Evolutionary conservation across 768 basidiomycete genomes (phyloP).

Genomic region (Steccherinum ochraceum): DNA sequence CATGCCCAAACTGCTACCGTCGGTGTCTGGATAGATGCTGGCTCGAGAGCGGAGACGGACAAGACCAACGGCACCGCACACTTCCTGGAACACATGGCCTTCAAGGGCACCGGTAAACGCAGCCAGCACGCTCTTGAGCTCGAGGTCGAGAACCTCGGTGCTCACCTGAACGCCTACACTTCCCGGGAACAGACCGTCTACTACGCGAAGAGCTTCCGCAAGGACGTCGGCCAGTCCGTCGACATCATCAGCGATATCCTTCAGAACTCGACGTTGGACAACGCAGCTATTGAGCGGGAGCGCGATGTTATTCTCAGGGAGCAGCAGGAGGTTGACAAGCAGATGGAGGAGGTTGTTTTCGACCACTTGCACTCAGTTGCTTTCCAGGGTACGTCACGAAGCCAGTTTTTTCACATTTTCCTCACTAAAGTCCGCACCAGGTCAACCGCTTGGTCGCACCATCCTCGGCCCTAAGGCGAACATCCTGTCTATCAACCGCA

Average conservation of each 20-base stretch:
- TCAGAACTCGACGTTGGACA: constrained; percentile 93
- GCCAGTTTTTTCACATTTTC: neutral
- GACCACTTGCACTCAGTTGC: constrained; percentile 97
- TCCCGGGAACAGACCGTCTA: constrained; percentile 99
- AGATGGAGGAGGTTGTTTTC: constrained; percentile 96
- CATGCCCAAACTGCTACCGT: constrained; percentile 97
- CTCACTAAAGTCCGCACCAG: constrained; percentile 34
- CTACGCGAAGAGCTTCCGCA: constrained; percentile 97
- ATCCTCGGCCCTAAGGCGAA: constrained; percentile 96
- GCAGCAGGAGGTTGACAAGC: constrained; percentile 99
- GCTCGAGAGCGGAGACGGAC: constrained; percentile 93
- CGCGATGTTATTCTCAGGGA: constrained; percentile 95
- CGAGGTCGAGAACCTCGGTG: constrained; percentile 96
- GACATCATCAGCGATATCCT: constrained; percentile 98
- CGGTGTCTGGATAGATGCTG: constrained; percentile 98
- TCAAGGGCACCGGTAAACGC: constrained; percentile 90
- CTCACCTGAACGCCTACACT: constrained; percentile 97
- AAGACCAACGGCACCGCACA: constrained; percentile 95
- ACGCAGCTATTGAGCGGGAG: constrained; percentile 84
- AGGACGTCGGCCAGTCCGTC: constrained; percentile 85
- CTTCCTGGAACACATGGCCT: constrained; percentile 98
- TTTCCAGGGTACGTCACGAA: constrained; percentile 72
- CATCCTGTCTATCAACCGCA: constrained; percentile 90
- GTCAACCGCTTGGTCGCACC: constrained; percentile 91
- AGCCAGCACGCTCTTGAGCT: constrained; percentile 88